These are phyloP conservation scores for Lasiodiplodia gonubiensis DNA, from an alignment of 2,329 filamentous ascomycete species.

Conservation along the genomic window DNA sequence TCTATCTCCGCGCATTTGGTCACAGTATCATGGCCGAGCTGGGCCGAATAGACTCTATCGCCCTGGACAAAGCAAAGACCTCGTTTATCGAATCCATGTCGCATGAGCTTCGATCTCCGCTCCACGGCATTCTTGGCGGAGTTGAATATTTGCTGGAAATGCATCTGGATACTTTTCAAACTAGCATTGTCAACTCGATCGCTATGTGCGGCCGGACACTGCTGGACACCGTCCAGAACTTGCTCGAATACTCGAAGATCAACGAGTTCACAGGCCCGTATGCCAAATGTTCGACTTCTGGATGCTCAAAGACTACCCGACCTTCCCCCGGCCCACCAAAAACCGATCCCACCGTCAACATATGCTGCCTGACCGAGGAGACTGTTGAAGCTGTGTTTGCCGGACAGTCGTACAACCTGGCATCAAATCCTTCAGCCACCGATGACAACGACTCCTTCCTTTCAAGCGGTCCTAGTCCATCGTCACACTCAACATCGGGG, in stretches of 20 bases:
- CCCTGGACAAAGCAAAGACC: neutral
- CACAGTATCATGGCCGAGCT: conserved; percentile 41
- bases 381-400: conserved; percentile 42
- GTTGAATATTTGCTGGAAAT: conserved; percentile 32
- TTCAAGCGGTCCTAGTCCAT: neutral
- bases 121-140: conserved; percentile 10
- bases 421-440: neutral
- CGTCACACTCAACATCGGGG: neutral
- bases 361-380: conserved; percentile 44
- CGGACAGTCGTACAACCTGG: conserved; percentile 3
- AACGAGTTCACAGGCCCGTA: conserved; percentile 36
- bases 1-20: conserved; percentile 46
- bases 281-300: neutral
- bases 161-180: neutral
- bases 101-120: conserved; percentile 39
- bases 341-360: conserved; percentile 33
- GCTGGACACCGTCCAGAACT: conserved; percentile 45
- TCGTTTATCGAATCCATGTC: conserved; percentile 50
- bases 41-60: neutral
- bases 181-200: conserved; percentile 34
- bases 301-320: neutral
- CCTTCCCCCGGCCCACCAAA: no score
- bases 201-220: conserved; percentile 49
- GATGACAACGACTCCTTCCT: neutral
- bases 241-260: conserved; percentile 44